Evolutionary conservation across 139 green algal species (phyloP).

Genomic region (Tetratostichococcus sp.): DNA sequence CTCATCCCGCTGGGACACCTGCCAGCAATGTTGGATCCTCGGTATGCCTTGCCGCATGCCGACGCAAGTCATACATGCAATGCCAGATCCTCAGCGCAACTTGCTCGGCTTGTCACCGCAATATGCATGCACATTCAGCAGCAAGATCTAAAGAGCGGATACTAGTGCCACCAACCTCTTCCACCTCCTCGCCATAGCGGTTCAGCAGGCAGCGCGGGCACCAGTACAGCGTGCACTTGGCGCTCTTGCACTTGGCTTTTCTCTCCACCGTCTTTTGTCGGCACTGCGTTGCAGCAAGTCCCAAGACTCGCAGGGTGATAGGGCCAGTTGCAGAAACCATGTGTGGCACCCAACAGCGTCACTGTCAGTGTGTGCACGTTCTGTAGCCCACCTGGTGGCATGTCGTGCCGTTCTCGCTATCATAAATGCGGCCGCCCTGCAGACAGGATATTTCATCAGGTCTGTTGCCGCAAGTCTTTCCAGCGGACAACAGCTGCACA

Average conservation of each 20-base stretch:
- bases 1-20: constrained; percentile 13
- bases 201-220: constrained; percentile 52
- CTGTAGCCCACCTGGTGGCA: constrained; percentile 40
- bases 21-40: neutral
- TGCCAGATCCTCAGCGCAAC: no score
- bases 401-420: constrained; percentile 52
- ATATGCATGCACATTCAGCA: neutral
- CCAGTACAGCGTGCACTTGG: constrained; percentile 42
- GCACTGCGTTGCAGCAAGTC: constrained; percentile 28
- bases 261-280: constrained; percentile 55
- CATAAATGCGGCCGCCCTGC: constrained; percentile 52
- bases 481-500: no score
- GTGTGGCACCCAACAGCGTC: neutral
- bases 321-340: neutral
- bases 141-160: no score
- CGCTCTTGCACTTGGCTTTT: constrained; percentile 55
- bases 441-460: neutral
- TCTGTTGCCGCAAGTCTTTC: neutral
- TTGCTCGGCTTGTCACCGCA: no score
- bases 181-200: constrained; percentile 38
- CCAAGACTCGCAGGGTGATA: neutral
- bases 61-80: no score
- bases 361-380: neutral
- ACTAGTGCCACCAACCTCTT: constrained; percentile 19
- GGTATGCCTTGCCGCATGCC: neutral